A percentile compares a stretch with the other conserved stretches of the same genome.
Conservation (phyloP, 164 flowering plant species). For the Houttuynia cordata region DNA sequence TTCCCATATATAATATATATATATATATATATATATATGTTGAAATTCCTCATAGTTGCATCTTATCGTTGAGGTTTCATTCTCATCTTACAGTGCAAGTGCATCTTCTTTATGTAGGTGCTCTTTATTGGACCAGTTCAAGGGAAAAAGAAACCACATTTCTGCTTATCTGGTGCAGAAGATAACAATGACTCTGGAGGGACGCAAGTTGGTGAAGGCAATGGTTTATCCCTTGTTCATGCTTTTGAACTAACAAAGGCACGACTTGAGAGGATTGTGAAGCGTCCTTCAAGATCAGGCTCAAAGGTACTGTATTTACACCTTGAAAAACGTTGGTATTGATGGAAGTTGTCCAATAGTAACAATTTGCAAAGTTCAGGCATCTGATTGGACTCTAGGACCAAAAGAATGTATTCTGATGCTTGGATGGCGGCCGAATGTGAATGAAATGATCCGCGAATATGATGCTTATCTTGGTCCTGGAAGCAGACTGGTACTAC, state of each 20-base stretch:
- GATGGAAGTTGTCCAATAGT: not conserved
- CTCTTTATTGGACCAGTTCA: constrained; percentile 64
- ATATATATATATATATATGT: too few relatives aligned
- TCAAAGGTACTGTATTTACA: constrained; percentile 49
- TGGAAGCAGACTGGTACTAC: constrained; percentile 69
- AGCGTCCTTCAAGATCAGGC: constrained; percentile 42
- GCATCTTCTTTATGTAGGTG: constrained; percentile 28
- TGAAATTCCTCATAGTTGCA: not conserved
- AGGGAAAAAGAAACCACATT: constrained; percentile 32
- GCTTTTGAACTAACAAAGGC: constrained; percentile 24
- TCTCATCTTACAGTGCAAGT: not conserved
- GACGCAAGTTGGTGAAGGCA: constrained; percentile 17
- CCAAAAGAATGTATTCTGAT: constrained; percentile 81
- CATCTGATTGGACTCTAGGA: constrained; percentile 60
- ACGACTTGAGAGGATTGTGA: constrained; percentile 39
- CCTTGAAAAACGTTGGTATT: not conserved
- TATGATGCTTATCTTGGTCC: constrained; percentile 97
- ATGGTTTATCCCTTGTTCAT: constrained; percentile 10
- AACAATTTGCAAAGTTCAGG: constrained; percentile 25
- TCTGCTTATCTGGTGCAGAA: constrained; percentile 22
- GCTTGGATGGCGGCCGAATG: constrained; percentile 95
- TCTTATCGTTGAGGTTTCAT: too few relatives aligned
- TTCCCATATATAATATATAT: too few relatives aligned
- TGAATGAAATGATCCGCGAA: constrained; percentile 84
- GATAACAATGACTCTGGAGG: constrained; percentile 20